Base-by-base conservation (phyloP, 2,329 filamentous ascomycete genomes). In the Setomelanomma holmii region DNA sequence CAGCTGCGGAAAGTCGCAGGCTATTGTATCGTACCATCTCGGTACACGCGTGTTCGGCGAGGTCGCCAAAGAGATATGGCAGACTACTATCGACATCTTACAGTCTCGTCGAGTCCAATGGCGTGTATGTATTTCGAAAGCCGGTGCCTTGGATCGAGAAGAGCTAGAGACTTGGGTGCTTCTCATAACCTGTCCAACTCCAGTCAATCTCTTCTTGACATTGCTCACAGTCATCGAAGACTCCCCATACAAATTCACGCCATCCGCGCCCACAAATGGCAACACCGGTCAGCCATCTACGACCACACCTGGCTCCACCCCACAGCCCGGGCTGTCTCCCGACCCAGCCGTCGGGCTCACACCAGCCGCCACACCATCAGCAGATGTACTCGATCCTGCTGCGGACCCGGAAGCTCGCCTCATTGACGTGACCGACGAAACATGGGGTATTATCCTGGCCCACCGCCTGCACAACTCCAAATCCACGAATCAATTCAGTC, bases 31-130 rank as follows among this genome's bases (percentile, higher is more conserved):
- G 0, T 93, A 92, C 72, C 90, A 88, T 63, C 77, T 93, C 2
- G 69, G 39, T 79, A 87, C 55, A 82, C 85, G 74, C 79, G 82
- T 61, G 78, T 84, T 91, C 55, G 78, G 78, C 12, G 85, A 89
- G 19, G 79, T 92, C n/a, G 85, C 86, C 1, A 81, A 83, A 41
- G 89, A 93, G 64, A 89, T 95, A 3, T 93, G 90, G 89, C 83
- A 86, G 49, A 89, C 86, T 1, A 93, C 90, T 0, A 78, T 88
- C 23, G 87, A 88, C n/a, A 82, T 93, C 24, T 84, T 92, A 27
- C 84, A 86, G 0, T 79, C 80, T 14, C 85, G 87, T 72, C 88
- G 86, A 63, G 86, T 93, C 0, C 86, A 88, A 50, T 93, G 90
- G 89, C 86, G 90, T 14, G 78, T 95, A 10, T 86, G 91, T 54